phyloP scores from a whole-genome alignment of 208 protist genomes.

The Leishmania amazonensis region DNA sequence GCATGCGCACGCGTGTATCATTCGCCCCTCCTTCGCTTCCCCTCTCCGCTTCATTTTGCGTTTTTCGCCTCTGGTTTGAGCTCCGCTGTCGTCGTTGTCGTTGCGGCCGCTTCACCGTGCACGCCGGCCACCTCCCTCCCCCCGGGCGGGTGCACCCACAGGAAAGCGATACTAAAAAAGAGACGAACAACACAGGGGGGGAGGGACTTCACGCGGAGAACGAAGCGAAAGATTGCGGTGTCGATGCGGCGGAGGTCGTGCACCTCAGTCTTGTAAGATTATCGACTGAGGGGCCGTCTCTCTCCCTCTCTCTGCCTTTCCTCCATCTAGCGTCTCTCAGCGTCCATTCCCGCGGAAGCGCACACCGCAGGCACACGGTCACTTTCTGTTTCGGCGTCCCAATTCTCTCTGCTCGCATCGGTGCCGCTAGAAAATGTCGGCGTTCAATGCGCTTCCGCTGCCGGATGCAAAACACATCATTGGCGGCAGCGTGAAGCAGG shows the following conservation, averaged over 20 bases:
- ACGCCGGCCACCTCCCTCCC: not conserved
- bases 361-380: not conserved
- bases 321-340: not conserved
- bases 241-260: not conserved
- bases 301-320: not conserved
- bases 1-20: not conserved
- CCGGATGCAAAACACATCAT: slow-evolving; percentile 9
- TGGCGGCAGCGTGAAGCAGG: slow-evolving; percentile 31
- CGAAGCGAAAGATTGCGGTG: not conserved
- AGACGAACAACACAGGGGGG: not conserved
- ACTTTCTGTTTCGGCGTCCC: not conserved
- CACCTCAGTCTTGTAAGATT: not conserved
- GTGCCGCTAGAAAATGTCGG: not conserved
- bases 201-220: not conserved
- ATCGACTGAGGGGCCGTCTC: not conserved
- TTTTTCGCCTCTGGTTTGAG: no score
- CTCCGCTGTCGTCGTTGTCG: not conserved
- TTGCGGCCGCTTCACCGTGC: not conserved
- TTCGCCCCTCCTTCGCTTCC: not conserved
- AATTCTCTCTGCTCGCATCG: not conserved
- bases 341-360: not conserved
- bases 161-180: not conserved
- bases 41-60: not conserved
- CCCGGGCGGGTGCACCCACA: not conserved
- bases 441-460: not conserved